phyloP scores from a whole-genome alignment of 2,329 filamentous ascomycete species.

The Uncinocarpus reesii region DNA sequence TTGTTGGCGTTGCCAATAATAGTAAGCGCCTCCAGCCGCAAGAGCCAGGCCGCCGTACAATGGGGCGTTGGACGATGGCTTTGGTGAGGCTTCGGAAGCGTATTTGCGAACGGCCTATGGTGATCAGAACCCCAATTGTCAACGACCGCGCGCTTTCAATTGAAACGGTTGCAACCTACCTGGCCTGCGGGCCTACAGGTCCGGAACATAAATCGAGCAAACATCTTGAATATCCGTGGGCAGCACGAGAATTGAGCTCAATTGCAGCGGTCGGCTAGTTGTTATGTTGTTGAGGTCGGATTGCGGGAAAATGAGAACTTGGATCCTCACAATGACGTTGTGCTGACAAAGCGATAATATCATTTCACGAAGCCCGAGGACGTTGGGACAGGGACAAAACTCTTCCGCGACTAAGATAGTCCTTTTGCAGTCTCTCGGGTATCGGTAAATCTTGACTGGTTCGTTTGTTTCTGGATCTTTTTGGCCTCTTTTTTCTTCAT shows the following conservation, averaged over 20 bases:
- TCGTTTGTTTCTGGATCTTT: too few species aligned
- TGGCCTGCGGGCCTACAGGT: conserved; percentile 55
- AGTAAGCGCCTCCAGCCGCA: conserved; percentile 47
- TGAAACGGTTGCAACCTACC: conserved; percentile 38
- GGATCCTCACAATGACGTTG: not conserved
- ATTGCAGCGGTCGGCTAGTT: not conserved
- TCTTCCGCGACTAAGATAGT: too few species aligned
- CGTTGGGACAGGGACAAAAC: too few species aligned
- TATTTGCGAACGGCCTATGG: conserved; percentile 58
- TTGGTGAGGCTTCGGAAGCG: conserved; percentile 46
- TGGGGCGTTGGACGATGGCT: conserved; percentile 44
- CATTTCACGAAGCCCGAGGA: too few species aligned
- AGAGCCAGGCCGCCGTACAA: conserved; percentile 43
- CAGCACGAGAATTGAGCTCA: not conserved
- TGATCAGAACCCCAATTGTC: not conserved
- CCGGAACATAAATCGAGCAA: conserved; percentile 55
- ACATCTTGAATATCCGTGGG: conserved; percentile 43
- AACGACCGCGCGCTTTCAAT: not conserved
- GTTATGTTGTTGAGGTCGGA: not conserved
- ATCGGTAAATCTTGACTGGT: too few species aligned
- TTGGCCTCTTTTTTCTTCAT: too few species aligned
- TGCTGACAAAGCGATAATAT: too few species aligned
- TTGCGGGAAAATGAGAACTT: conserved; percentile 1
- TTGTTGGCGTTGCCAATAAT: conserved; percentile 36
- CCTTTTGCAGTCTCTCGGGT: too few species aligned